Evolutionary conservation across 441 rosid genomes (phyloP).

Genomic region (Brassica balearica): DNA sequence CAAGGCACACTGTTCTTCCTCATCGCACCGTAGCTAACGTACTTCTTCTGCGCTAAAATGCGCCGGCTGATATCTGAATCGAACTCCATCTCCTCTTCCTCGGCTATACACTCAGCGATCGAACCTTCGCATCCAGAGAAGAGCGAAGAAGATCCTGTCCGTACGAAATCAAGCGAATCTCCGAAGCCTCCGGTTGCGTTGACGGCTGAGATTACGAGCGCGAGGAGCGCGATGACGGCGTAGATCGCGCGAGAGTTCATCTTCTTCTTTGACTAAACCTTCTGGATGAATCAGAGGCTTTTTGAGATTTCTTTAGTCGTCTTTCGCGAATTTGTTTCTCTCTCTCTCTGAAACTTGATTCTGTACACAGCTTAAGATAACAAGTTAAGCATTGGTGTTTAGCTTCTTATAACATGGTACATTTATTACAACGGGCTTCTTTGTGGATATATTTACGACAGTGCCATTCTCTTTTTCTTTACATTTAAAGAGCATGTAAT

Average conservation of each 20-base stretch:
- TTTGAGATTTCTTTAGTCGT: slow-evolving; percentile 2
- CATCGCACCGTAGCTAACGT: slow-evolving; percentile 94
- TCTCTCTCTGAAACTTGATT: neutral
- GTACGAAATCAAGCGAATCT: slow-evolving; percentile 56
- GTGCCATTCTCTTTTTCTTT: slow-evolving; percentile 11
- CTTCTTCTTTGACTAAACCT: slow-evolving; percentile 20
- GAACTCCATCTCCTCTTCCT: slow-evolving; percentile 74
- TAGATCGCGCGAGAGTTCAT: slow-evolving; percentile 59
- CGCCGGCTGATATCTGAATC: slow-evolving; percentile 84
- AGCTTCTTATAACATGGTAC: slow-evolving; percentile 40
- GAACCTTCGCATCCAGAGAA: slow-evolving; percentile 62
- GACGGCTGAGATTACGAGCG: slow-evolving; percentile 47
- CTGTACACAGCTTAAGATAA: slow-evolving; percentile 42
- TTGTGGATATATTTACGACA: neutral
- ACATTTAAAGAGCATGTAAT: neutral
- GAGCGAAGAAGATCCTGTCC: slow-evolving; percentile 46
- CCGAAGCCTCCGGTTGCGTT: slow-evolving; percentile 49
- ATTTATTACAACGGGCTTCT: slow-evolving; percentile 20
- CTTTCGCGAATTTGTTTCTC: neutral
- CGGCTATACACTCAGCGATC: slow-evolving; percentile 64
- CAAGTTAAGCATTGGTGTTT: slow-evolving; percentile 24
- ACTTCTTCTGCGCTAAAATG: slow-evolving; percentile 68
- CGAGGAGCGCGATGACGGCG: slow-evolving; percentile 45
- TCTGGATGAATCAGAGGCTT: slow-evolving; percentile 31
- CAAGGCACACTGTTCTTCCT: slow-evolving; percentile 91